Evolutionary conservation across 2,329 filamentous ascomycete genomes (phyloP).

Genomic region (Aspergillus costaricaensis): DNA sequence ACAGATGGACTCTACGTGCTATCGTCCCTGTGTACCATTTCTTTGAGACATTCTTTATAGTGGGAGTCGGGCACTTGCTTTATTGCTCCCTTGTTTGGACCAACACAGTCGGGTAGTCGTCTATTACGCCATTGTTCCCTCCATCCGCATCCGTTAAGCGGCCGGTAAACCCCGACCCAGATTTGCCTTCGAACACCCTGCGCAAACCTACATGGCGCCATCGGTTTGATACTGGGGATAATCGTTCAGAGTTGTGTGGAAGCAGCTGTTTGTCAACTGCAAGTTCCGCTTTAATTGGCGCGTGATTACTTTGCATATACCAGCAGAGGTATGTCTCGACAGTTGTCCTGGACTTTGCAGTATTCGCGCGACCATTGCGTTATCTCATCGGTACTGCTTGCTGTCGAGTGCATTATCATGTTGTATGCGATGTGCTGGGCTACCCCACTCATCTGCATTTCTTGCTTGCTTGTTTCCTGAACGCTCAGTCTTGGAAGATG

Average conservation of each 20-base stretch:
- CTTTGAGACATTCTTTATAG: not conserved
- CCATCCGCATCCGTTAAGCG: slow-evolving; percentile 8
- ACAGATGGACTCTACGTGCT: slow-evolving; percentile 12
- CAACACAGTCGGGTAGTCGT: not conserved
- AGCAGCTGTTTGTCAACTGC: not conserved
- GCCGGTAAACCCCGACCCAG: slow-evolving; percentile 1
- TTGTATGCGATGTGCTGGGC: not conserved
- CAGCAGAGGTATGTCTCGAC: not conserved
- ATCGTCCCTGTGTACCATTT: slow-evolving; percentile 7
- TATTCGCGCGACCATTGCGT: not conserved
- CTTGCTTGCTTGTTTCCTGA: not conserved
- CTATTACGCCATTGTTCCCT: slow-evolving; percentile 5
- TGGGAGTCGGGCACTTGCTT: not conserved
- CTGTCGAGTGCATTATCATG: not conserved
- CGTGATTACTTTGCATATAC: not conserved
- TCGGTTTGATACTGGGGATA: not conserved
- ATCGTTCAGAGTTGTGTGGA: not conserved
- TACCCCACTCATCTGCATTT: not conserved
- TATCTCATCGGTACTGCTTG: not conserved
- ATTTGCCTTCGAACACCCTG: not conserved
- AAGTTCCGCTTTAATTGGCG: not conserved
- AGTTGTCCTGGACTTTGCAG: not conserved
- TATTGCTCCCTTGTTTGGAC: not conserved
- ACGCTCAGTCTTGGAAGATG: no score
- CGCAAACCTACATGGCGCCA: not conserved